These are phyloP conservation scores for Spongiforma sp. DNA, from an alignment of 1,284 basidiomycete species.

Conservation along the genomic window DNA sequence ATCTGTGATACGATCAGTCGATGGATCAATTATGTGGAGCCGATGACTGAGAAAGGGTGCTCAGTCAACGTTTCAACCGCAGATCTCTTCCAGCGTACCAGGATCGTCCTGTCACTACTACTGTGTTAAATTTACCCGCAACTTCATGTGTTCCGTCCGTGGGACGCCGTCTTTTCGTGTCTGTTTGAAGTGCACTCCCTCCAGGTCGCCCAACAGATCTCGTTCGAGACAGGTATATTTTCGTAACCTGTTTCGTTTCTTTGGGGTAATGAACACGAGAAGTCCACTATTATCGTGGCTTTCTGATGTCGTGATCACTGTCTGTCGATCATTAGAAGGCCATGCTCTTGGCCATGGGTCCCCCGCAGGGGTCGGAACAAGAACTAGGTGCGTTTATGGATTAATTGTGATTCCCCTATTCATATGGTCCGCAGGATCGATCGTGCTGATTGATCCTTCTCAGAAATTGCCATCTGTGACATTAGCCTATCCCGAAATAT, in stretches of 20 bases:
- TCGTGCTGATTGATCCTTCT: not conserved
- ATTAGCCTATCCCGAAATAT: not conserved
- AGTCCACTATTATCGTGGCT: not conserved
- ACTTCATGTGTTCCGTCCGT: conserved; percentile 11
- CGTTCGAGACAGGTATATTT: conserved; percentile 11
- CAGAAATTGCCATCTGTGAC: not conserved
- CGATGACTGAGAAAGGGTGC: conserved; percentile 1
- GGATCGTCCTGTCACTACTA: too few relatives aligned
- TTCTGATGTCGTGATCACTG: conserved; percentile 5
- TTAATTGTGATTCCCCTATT: not conserved
- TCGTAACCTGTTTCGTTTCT: conserved; percentile 1
- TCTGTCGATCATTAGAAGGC: conserved; percentile 20
- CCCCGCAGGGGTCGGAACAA: conserved; percentile 9
- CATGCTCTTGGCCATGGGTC: not conserved
- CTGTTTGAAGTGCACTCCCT: conserved; percentile 9
- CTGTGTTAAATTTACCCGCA: conserved; percentile 1
- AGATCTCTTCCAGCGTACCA: not conserved
- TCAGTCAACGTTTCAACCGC: conserved; percentile 7
- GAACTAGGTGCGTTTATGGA: not conserved
- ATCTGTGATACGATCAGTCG: not conserved
- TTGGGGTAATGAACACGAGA: not conserved
- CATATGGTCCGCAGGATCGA: conserved; percentile 7
- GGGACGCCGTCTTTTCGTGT: conserved; percentile 4
- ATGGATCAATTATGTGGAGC: not conserved
- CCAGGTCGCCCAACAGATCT: conserved; percentile 9